Evolutionary conservation across 1,284 basidiomycete species (phyloP).

Genomic region (Exobasidium cylindrosporum): DNA sequence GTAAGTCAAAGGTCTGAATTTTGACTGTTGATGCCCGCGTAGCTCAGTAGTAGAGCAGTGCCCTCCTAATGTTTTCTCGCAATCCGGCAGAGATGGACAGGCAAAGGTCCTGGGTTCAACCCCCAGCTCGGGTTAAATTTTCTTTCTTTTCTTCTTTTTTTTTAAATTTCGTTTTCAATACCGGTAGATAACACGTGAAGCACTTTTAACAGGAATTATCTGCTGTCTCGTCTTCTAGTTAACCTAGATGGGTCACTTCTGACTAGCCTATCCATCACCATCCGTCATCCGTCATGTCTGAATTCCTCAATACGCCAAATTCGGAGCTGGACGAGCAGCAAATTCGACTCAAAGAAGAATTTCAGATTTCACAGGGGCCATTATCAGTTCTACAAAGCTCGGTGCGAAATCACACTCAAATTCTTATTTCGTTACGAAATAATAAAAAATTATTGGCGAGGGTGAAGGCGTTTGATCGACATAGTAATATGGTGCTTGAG

Average conservation of each 20-base stretch:
- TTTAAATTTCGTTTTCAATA: too few species aligned
- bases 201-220: too few species aligned
- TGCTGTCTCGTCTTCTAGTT: too few species aligned
- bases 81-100: too few species aligned
- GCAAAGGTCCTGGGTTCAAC: background rate
- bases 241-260: too few species aligned
- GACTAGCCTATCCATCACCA: too few species aligned
- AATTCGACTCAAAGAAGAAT: constrained; percentile 78
- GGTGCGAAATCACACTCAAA: constrained; percentile 95
- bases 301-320: constrained; percentile 75
- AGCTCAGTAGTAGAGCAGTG: background rate
- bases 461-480: constrained; percentile 98
- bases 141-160: background rate
- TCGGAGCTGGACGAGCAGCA: constrained; percentile 97
- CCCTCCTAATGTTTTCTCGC: background rate
- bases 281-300: too few species aligned
- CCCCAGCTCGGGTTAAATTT: background rate
- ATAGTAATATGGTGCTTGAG: constrained; percentile 83
- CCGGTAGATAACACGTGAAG: too few species aligned
- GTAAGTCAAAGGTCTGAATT: too few species aligned
- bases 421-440: constrained; percentile 93
- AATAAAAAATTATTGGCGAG: constrained; percentile 97
- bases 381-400: constrained; percentile 96
- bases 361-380: constrained; percentile 64
- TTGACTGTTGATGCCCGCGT: too few species aligned